Base-by-base conservation (phyloP, 31 red algal species). In the Asparagopsis taxiformis region DNA sequence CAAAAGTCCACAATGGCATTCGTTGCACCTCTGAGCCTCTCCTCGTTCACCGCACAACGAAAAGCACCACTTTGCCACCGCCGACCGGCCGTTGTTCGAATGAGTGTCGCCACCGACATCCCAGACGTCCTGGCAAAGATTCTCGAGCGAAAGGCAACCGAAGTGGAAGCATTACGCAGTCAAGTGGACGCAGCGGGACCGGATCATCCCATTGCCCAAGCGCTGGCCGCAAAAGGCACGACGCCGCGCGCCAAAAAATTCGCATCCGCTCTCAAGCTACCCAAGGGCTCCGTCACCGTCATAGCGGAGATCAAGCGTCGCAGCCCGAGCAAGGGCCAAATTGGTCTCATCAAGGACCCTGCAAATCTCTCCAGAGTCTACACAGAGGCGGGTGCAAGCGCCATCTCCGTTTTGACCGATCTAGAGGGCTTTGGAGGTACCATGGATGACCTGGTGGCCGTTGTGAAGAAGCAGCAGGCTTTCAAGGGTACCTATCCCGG, bases 241-340 rank as follows among this genome's bases (percentile, higher is more conserved):
- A 32, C 64, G 4, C 55, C 61, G 57, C 79, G 81, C 38, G 57
- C 28, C 43, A 77, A 85, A 55, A 69, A 71, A 1, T 99, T 99
- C 59, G 56, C 66, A 62, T 65, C 34, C 5, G 88, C 91, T 20
- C 52, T 99, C 5, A 76, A 81, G 31, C 88, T 86, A 28, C 90
- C 67, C n/a, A 36, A 25, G 25, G 90, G 87, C 41, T 69, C 75
- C 25, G 38, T 99, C 6, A 81, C 88, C 16, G 92, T 99, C 43
- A 99, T 99, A 46, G 97, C 89, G 15, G 97, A 99, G 49, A 88
- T 99, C 39, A 99, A 99, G 68, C 88, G 89, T 19, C 71, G 75
- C 56, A 80, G 70, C 23, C 97, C 97, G 0, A 76, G 65, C 56
- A 84, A 84, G 39, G 97, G 97, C 10, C 23, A 71, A 1, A 96